A percentile compares a stretch with the other conserved stretches of the same genome.
phyloP scores from a whole-genome alignment of 1,284 basidiomycete species.

The Microbotryum scabiosae region DNA sequence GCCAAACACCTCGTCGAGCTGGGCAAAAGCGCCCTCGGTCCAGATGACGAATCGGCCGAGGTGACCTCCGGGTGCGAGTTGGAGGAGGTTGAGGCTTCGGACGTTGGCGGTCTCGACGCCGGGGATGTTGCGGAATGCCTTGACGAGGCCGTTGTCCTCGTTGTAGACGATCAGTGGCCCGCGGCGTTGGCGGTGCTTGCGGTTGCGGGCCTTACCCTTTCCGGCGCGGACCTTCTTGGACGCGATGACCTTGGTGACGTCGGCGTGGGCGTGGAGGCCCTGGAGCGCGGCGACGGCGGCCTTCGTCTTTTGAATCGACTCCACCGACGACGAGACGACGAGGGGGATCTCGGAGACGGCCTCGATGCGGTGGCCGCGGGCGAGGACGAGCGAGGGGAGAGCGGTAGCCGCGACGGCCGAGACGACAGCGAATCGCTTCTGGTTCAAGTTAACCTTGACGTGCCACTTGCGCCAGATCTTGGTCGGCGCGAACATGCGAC shows the following conservation, averaged over 20 bases:
- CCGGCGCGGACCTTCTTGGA: conserved; percentile 95
- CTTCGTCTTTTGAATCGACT: conserved; percentile 93
- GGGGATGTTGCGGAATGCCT: conserved; percentile 97
- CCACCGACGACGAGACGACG: conserved; percentile 69
- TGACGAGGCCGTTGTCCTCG: conserved; percentile 95
- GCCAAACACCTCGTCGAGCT: conserved; percentile 91
- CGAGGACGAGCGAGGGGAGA: conserved; percentile 94
- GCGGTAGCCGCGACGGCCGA: conserved; percentile 97
- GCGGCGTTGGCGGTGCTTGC: conserved; percentile 92
- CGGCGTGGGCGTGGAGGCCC: conserved; percentile 78
- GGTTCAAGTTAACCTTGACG: conserved; percentile 99
- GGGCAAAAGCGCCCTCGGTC: conserved; percentile 89
- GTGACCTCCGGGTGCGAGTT: conserved; percentile 98
- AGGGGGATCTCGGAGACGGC: conserved; percentile 94
- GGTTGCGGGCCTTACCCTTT: conserved; percentile 95
- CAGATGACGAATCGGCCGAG: conserved; percentile 99
- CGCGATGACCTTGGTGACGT: conserved; percentile 95
- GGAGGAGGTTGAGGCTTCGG: conserved; percentile 89
- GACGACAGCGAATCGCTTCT: conserved; percentile 94
- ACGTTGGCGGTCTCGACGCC: conserved; percentile 98
- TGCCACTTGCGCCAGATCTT: conserved; percentile 99
- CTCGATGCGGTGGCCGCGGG: conserved; percentile 98
- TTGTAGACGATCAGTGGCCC: conserved; percentile 97
- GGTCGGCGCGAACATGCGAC: conserved; percentile 99
- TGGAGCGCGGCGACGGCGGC: conserved; percentile 93